Percentiles rank a stretch among this genome's conserved stretches.
Conservation (phyloP, 495 filamentous ascomycete genomes). For the Aspergillus indologenus region DNA sequence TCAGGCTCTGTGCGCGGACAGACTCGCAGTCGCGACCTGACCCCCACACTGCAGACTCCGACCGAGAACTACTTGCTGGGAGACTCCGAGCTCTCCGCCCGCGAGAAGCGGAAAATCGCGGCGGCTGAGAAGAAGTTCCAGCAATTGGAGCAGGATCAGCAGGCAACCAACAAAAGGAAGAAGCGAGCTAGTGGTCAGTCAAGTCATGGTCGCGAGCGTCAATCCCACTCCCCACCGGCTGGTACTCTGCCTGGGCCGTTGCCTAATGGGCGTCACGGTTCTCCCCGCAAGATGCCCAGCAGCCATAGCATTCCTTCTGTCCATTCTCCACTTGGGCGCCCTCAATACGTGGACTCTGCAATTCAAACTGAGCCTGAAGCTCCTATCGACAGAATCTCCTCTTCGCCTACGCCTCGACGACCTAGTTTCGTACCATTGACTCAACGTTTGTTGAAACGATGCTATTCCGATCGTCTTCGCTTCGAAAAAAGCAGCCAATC, state of each 20-base stretch:
- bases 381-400: slow-evolving; percentile 25
- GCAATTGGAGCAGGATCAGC: slow-evolving; percentile 54
- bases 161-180: slow-evolving; percentile 39
- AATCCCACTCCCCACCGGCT: slow-evolving; percentile 30
- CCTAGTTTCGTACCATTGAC: slow-evolving; percentile 37
- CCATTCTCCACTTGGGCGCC: slow-evolving; percentile 25
- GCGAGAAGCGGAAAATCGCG: slow-evolving; percentile 84
- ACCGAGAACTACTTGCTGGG: slow-evolving; percentile 45
- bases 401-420: slow-evolving; percentile 17
- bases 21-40: slow-evolving; percentile 77
- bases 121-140: slow-evolving; percentile 75
- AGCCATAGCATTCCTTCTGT: slow-evolving; percentile 28
- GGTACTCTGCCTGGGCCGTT: slow-evolving; percentile 21
- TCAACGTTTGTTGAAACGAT: slow-evolving; percentile 44
- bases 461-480: slow-evolving; percentile 39
- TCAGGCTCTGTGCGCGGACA: slow-evolving; percentile 75
- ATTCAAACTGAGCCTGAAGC: slow-evolving; percentile 46
- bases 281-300: slow-evolving; percentile 34
- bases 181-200: slow-evolving; percentile 48
- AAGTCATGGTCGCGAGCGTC: slow-evolving; percentile 21
- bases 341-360: slow-evolving; percentile 43
- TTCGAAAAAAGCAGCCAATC: slow-evolving; percentile 26
- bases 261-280: slow-evolving; percentile 19
- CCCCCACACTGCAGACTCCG: slow-evolving; percentile 52
- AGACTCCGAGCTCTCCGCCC: slow-evolving; percentile 69